Evolutionary conservation across 768 basidiomycete genomes (phyloP).

Genomic region (Dictyophora rubrovolvata): DNA sequence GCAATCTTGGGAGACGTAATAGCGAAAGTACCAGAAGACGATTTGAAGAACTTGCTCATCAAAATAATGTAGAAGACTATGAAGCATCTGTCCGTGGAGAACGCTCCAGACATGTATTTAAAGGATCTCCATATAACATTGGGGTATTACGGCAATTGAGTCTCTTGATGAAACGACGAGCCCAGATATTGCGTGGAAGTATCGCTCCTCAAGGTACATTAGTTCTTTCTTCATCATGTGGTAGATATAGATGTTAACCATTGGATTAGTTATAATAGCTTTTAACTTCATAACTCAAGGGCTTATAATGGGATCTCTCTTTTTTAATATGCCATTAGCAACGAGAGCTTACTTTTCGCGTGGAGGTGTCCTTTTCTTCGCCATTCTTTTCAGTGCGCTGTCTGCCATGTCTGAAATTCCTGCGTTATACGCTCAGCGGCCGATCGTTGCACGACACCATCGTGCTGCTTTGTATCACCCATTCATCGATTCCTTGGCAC

Average conservation of each 20-base stretch:
- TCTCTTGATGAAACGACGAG: constrained; percentile 34
- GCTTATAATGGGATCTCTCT: constrained; percentile 53
- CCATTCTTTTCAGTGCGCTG: constrained; percentile 47
- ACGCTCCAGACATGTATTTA: constrained; percentile 35
- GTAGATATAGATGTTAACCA: constrained; percentile 13
- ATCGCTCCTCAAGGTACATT: constrained; percentile 27
- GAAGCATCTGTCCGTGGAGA: constrained; percentile 39
- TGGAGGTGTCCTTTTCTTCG: constrained; percentile 73
- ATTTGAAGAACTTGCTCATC: constrained; percentile 30
- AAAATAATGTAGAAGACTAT: constrained; percentile 34
- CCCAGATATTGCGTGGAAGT: constrained; percentile 36
- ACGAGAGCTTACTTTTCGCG: constrained; percentile 65
- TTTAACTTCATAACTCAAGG: constrained; percentile 39
- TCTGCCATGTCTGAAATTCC: constrained; percentile 57
- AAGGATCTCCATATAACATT: constrained; percentile 32
- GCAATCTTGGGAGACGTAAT: constrained; percentile 3
- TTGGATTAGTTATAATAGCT: constrained; percentile 25
- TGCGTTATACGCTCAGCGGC: constrained; percentile 43
- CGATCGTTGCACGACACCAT: constrained; percentile 47
- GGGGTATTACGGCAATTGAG: constrained; percentile 37
- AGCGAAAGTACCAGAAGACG: not conserved
- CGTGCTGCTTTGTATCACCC: constrained; percentile 59
- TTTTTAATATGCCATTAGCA: constrained; percentile 41
- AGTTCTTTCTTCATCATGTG: constrained; percentile 10
- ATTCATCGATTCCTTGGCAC: constrained; percentile 45